Conservation (phyloP, 2,329 filamentous ascomycete species). For the Diaporthe humulicola region DNA sequence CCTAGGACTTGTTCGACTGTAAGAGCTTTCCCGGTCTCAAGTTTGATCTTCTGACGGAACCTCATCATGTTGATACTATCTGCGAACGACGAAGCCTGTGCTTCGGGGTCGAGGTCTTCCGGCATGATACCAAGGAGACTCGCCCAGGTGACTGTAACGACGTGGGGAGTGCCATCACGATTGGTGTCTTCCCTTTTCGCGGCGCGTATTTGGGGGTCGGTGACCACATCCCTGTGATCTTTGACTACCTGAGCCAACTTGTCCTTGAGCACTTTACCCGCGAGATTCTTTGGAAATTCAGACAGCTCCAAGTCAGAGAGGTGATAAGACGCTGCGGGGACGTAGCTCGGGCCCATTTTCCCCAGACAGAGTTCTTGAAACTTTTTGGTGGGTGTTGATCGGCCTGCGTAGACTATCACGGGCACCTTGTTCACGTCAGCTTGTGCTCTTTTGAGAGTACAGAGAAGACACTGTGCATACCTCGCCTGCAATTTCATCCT, state of each 20-base stretch:
- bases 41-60: slow-evolving; percentile 14
- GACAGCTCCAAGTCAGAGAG: slow-evolving; percentile 2
- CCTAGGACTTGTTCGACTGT: slow-evolving; percentile 8
- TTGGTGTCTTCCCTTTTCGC: background rate
- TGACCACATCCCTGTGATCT: background rate
- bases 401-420: slow-evolving; percentile 8
- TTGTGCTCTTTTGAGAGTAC: background rate
- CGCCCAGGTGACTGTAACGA: background rate
- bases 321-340: slow-evolving; percentile 20
- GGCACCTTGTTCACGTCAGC: slow-evolving; percentile 9
- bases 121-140: background rate
- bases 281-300: slow-evolving; percentile 17
- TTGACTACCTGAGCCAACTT: slow-evolving; percentile 4
- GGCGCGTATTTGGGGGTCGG: background rate
- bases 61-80: slow-evolving; percentile 25
- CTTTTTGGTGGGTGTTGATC: background rate
- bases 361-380: slow-evolving; percentile 13
- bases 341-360: slow-evolving; percentile 8
- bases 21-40: background rate
- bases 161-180: background rate
- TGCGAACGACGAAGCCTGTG: background rate
- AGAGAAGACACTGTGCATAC: background rate
- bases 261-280: background rate
- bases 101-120: background rate
- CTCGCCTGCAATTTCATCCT: slow-evolving; percentile 16